Evolutionary conservation across 2,329 filamentous ascomycete genomes (phyloP).

Genomic region (Alternaria atra): DNA sequence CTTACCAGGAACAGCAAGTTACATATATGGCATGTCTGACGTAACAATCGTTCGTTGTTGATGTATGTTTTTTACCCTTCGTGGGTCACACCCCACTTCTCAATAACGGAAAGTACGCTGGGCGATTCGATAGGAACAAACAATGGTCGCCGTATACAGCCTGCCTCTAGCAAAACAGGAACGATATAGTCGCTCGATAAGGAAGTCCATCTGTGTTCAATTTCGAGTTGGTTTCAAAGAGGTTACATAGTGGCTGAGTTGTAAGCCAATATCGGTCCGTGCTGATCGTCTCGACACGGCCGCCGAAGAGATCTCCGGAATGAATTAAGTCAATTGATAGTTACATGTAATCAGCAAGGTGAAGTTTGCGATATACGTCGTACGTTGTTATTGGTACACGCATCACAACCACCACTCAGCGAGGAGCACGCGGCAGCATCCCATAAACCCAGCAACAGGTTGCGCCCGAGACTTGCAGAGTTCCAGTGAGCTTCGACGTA

Average conservation of each 20-base stretch:
- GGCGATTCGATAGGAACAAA: not conserved
- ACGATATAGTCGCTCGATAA: not conserved
- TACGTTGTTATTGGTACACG: not conserved
- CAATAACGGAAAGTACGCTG: not conserved
- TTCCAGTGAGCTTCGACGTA: constrained; percentile 3
- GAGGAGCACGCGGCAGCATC: not conserved
- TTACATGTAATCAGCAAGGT: not conserved
- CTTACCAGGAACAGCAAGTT: constrained; percentile 3
- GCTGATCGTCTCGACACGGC: constrained; percentile 1
- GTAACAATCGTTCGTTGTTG: not conserved
- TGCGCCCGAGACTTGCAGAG: not conserved
- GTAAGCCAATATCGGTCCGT: not conserved
- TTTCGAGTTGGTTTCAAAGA: not conserved
- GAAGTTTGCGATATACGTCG: not conserved
- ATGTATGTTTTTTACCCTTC: not conserved
- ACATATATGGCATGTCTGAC: constrained; percentile 1
- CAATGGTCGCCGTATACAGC: not conserved
- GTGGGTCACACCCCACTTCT: not conserved
- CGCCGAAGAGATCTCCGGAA: not conserved
- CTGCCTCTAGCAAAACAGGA: not conserved
- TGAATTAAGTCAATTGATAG: not conserved
- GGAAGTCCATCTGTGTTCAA: not conserved
- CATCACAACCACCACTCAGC: not conserved
- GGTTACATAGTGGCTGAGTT: not conserved
- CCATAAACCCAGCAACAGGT: not conserved